Percentiles rank a stretch among this genome's conserved stretches.
phyloP scores from a whole-genome alignment of 1,284 basidiomycete species.

The Meira miltonrushii region DNA sequence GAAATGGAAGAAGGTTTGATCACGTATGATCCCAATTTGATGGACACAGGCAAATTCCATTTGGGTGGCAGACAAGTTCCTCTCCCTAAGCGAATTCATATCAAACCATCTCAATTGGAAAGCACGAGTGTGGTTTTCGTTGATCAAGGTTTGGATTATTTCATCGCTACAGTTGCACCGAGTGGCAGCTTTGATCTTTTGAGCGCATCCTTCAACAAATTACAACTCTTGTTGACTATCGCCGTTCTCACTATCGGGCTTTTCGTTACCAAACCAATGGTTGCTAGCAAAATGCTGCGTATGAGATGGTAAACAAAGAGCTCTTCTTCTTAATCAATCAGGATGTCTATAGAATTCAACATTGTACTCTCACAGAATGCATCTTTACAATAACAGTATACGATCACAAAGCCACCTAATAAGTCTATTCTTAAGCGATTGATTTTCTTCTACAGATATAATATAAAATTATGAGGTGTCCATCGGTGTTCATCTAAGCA shows the following conservation, averaged over 20 bases:
- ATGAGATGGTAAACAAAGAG: conserved; percentile 17
- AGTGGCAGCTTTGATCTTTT: conserved; percentile 83
- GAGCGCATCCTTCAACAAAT: conserved; percentile 77
- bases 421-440: no score
- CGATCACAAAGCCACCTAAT: no score
- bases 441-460: no score
- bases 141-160: conserved; percentile 73
- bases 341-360: no score
- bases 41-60: conserved; percentile 67
- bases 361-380: no score
- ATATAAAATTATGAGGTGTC: no score
- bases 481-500: conserved; percentile 3
- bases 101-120: conserved; percentile 79
- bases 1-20: conserved; percentile 82
- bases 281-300: conserved; percentile 19
- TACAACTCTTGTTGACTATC: conserved; percentile 79
- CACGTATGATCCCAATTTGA: conserved; percentile 74
- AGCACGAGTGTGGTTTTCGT: conserved; percentile 78
- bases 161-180: conserved; percentile 75
- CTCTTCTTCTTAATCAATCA: neutral
- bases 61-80: conserved; percentile 67
- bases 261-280: conserved; percentile 58
- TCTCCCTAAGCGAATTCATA: conserved; percentile 53
- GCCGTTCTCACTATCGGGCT: conserved; percentile 69
- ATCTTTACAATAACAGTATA: no score